Conservation (phyloP, 2,329 filamentous ascomycete genomes). For the Leptographium radiaticola region DNA sequence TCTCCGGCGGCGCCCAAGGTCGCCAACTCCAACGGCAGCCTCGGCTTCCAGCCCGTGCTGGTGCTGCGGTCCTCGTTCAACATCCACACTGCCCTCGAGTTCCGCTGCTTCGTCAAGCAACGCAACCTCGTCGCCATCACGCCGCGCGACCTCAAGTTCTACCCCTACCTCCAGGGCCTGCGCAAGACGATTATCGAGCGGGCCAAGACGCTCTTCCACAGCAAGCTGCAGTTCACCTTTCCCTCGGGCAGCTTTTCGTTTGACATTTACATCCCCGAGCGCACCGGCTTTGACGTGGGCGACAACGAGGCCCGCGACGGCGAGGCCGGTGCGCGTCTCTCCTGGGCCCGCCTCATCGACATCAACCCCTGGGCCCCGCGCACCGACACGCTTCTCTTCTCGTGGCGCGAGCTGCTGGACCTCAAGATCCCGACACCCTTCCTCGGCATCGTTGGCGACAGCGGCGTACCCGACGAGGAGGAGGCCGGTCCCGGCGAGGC, state of each 20-base stretch:
- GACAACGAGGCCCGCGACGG: slow-evolving; percentile 28
- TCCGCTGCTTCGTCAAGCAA: slow-evolving; percentile 86
- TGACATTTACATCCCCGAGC: slow-evolving; percentile 79
- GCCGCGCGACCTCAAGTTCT: slow-evolving; percentile 84
- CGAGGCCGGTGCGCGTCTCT: slow-evolving; percentile 36
- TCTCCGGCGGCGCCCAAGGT: background rate
- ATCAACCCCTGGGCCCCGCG: slow-evolving; percentile 88
- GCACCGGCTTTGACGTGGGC: slow-evolving; percentile 27
- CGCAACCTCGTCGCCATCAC: slow-evolving; percentile 68
- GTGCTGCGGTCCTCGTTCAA: slow-evolving; percentile 80
- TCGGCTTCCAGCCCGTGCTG: slow-evolving; percentile 58
- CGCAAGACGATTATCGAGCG: slow-evolving; percentile 51
- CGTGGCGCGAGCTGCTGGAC: slow-evolving; percentile 74
- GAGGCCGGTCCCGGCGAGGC: slow-evolving; percentile 14
- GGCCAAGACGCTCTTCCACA: slow-evolving; percentile 65
- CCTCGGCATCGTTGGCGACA: slow-evolving; percentile 29
- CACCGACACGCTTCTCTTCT: slow-evolving; percentile 81
- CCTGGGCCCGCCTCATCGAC: slow-evolving; percentile 75
- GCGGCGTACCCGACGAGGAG: slow-evolving; percentile 16
- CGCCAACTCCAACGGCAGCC: slow-evolving; percentile 14
- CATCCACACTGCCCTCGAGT: slow-evolving; percentile 83
- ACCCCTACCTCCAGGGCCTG: slow-evolving; percentile 60
- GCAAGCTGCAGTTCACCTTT: slow-evolving; percentile 62
- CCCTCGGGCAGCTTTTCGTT: slow-evolving; percentile 77
- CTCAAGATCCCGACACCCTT: slow-evolving; percentile 49